Conservation (phyloP, 1,284 basidiomycete species). For the Puccinia coronata region DNA sequence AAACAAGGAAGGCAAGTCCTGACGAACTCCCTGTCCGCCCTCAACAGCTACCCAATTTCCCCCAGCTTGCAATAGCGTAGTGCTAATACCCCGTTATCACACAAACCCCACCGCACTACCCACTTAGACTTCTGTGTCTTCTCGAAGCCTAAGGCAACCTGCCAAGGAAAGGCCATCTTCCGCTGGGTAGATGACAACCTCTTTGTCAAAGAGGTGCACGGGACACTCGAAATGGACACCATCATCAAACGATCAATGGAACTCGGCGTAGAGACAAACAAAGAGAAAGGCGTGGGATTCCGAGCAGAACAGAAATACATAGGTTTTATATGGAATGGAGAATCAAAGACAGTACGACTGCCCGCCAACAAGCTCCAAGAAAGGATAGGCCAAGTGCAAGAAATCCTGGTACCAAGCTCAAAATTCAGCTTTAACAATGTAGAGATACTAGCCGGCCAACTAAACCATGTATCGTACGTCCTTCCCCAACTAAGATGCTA, state of each 20-base stretch:
- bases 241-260: background rate
- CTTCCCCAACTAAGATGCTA: background rate
- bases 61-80: no score
- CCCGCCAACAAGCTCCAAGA: background rate
- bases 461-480: background rate
- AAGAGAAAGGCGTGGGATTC: background rate
- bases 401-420: background rate
- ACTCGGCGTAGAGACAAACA: background rate
- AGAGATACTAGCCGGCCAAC: background rate
- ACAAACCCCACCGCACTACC: no score
- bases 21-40: no score
- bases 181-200: background rate
- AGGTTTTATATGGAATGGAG: slow-evolving; percentile 7
- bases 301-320: background rate
- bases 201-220: background rate
- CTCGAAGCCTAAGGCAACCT: no score
- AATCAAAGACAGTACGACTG: background rate
- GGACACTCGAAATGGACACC: background rate
- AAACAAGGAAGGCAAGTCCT: no score
- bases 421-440: background rate
- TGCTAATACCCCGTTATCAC: no score
- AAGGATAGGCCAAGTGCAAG: background rate
- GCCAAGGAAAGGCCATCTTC: no score
- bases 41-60: no score
- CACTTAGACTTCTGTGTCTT: no score